phyloP scores from a whole-genome alignment of 345 rosid genomes.

The Aurinia saxatilis region DNA sequence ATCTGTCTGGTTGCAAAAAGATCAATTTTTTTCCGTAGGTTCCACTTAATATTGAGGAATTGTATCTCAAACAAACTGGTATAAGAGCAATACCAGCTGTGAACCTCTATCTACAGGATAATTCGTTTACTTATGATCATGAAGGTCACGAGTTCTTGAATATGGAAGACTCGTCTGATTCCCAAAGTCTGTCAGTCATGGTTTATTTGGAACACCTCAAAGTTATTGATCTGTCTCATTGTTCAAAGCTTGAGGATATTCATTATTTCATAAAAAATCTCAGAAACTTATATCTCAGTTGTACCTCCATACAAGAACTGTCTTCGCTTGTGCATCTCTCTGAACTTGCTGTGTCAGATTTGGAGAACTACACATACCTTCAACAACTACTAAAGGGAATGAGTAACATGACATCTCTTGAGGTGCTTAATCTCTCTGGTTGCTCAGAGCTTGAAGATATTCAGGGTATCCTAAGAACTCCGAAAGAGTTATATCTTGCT shows the following conservation, averaged over 20 bases:
- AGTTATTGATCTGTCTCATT: background rate
- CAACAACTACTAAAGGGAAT: background rate
- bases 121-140: background rate
- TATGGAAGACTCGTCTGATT: background rate
- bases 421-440: conserved; percentile 2
- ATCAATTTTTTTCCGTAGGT: background rate
- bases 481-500: background rate
- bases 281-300: background rate
- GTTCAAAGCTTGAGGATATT: background rate
- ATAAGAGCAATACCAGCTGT: background rate
- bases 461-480: background rate
- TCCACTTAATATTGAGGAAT: background rate
- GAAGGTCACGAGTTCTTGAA: background rate
- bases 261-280: background rate
- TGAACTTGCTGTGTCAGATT: background rate
- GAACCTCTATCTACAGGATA: background rate
- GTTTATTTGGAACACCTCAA: background rate
- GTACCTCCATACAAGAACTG: background rate
- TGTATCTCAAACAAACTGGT: background rate
- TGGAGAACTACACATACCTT: background rate
- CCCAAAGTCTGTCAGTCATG: background rate
- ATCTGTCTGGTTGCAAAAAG: background rate
- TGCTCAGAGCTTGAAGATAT: background rate
- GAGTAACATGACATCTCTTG: background rate
- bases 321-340: background rate